These are phyloP conservation scores for Megacollybia marginata DNA, from an alignment of 768 basidiomycete species.

Conservation along the genomic window DNA sequence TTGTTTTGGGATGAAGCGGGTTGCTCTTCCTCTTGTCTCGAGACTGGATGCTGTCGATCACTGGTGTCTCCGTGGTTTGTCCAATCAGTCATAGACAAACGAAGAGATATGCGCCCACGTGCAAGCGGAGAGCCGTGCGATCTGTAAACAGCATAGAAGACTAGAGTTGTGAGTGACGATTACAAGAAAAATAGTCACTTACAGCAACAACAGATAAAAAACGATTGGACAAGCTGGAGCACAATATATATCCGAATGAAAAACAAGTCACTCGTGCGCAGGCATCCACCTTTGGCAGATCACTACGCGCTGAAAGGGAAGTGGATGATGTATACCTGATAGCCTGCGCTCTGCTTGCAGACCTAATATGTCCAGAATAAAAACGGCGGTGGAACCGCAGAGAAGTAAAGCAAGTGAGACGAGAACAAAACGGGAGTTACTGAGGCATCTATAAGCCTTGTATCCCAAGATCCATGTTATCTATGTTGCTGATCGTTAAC, in stretches of 20 bases:
- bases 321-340: slow-evolving; percentile 29
- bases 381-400: slow-evolving; percentile 30
- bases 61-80: slow-evolving; percentile 5
- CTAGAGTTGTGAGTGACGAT: slow-evolving; percentile 21
- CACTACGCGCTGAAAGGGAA: neutral
- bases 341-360: slow-evolving; percentile 35
- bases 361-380: slow-evolving; percentile 32
- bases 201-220: slow-evolving; percentile 61
- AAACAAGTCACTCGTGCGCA: slow-evolving; percentile 23
- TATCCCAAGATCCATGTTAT: slow-evolving; percentile 56
- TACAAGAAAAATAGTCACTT: slow-evolving; percentile 14
- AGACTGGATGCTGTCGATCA: neutral
- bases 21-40: neutral
- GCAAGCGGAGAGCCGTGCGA: slow-evolving; percentile 41
- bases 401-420: slow-evolving; percentile 34
- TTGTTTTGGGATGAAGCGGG: neutral
- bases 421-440: slow-evolving; percentile 49
- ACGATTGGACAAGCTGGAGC: slow-evolving; percentile 43
- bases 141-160: slow-evolving; percentile 48
- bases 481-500: slow-evolving; percentile 13
- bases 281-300: slow-evolving; percentile 37
- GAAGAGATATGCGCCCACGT: slow-evolving; percentile 49
- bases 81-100: slow-evolving; percentile 36
- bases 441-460: slow-evolving; percentile 61
- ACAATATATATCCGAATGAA: slow-evolving; percentile 36